phyloP scores from a whole-genome alignment of 2,329 filamentous ascomycete species.

The Diaporthe citri region DNA sequence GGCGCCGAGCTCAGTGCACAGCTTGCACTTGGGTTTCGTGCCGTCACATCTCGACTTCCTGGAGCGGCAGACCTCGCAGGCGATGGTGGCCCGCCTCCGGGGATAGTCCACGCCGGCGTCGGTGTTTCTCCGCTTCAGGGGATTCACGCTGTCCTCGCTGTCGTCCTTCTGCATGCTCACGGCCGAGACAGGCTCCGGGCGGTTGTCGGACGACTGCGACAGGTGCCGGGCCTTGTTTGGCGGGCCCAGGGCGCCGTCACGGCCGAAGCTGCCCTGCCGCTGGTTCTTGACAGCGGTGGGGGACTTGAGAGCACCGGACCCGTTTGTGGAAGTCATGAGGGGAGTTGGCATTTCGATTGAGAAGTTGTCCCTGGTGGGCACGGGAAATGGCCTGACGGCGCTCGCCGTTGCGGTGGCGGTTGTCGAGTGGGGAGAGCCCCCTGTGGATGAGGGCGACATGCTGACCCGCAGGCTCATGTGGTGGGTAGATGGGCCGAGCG shows the following conservation, averaged over 20 bases:
- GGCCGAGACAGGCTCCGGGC: conserved; percentile 53
- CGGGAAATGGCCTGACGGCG: conserved; percentile 57
- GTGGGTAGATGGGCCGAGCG: conserved; percentile 45
- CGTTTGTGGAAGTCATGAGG: conserved; percentile 55
- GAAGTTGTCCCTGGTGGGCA: conserved; percentile 62
- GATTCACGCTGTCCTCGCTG: conserved; percentile 68
- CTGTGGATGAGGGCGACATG: conserved; percentile 68
- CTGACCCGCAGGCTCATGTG: conserved; percentile 18
- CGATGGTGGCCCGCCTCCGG: conserved; percentile 73
- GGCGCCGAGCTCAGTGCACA: conserved; percentile 78
- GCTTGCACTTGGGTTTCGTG: conserved; percentile 84
- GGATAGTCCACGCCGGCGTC: conserved; percentile 74
- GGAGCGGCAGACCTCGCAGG: conserved; percentile 84
- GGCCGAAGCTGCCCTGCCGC: conserved; percentile 64
- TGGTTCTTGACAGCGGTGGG: conserved; percentile 62
- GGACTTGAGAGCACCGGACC: conserved; percentile 59
- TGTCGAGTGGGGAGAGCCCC: conserved; percentile 63
- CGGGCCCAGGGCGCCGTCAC: conserved; percentile 66
- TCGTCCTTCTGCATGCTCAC: conserved; percentile 60
- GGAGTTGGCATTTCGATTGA: conserved; percentile 62
- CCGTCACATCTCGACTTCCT: conserved; percentile 85
- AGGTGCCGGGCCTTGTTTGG: conserved; percentile 67
- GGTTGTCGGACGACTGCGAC: conserved; percentile 66
- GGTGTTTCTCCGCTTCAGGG: conserved; percentile 72
- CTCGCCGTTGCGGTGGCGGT: conserved; percentile 51